Base-by-base conservation (phyloP, 192 early-diverging fungal genomes). In the Coemansia sp. region DNA sequence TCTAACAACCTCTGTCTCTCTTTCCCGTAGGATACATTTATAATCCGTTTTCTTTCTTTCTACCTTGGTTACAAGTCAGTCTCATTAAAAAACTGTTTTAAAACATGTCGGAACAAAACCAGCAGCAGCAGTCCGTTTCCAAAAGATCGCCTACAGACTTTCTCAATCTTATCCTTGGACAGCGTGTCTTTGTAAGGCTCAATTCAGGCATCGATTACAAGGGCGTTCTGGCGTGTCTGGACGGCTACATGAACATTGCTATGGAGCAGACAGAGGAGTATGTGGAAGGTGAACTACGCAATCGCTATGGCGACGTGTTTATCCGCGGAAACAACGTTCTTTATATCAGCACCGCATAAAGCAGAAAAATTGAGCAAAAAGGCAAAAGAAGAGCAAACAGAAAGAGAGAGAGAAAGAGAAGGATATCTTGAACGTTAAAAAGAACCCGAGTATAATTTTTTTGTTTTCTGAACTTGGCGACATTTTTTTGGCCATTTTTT, bases 241-340 rank as follows among this genome's bases (percentile, higher is more conserved):
- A 99, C 73, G 94, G 94, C 11, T 98, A 93, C 65, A 93, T 93
- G 96, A 97, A 99, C 80, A 96, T 99, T 84, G 96, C 94, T 12
- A 63, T 99, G 73, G 96, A 97, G 81, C 87, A 95, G 61, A 96
- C 95, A 5, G 90, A 96, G 67, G 96, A 99, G 80, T 96, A 91
- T 58, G 95, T 96, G 30, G 90, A 96, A 72, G 96, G 96, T n/a
- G 83, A 91, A 59, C 79, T 94, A 33, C 95, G 91, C 63, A 95
- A 96, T 83, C 89, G 84, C 57, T 99, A 96, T 72, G 95, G 95
- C 22, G 96, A 99, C 64, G 89, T 89, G 2, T 99, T 99, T 78
- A 94, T 99, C 78, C 91, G 96, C 10, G 96, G 96, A 62, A 99
- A 99, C 83, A 97, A 97, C 75, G 88, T 89, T 30, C 71, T 88